A percentile compares a stretch with the other conserved stretches of the same genome.
phyloP scores from a whole-genome alignment of 805 yeast genomes.

The Ogataea pini region DNA sequence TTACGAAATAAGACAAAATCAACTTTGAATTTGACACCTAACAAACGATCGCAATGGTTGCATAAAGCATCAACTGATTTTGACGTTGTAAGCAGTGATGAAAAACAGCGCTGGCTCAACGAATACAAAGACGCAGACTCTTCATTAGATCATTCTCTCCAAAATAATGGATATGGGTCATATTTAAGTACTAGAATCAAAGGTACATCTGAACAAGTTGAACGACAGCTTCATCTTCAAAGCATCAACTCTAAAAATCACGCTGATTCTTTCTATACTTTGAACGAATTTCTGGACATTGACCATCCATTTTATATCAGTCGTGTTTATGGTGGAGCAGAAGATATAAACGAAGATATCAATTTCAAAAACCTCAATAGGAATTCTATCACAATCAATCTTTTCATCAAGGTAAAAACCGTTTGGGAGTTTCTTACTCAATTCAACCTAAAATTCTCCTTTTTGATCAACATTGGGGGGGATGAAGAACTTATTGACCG shows the following conservation, averaged over 20 bases:
- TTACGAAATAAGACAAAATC: constrained; percentile 15
- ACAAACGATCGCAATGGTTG: background rate
- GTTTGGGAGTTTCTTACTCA: constrained; percentile 31
- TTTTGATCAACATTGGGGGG: constrained; percentile 36
- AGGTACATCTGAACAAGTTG: constrained; percentile 23
- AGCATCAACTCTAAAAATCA: constrained; percentile 30
- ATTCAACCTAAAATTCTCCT: constrained; percentile 32
- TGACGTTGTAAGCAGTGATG: constrained; percentile 3
- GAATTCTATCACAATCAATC: constrained; percentile 28
- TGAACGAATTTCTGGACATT: constrained; percentile 31
- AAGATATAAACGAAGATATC: constrained; percentile 30
- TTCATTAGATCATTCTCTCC: background rate
- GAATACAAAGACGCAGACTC: background rate
- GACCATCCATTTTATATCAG: constrained; percentile 38
- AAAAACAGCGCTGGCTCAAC: constrained; percentile 1
- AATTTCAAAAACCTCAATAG: constrained; percentile 19
- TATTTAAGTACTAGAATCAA: constrained; percentile 3
- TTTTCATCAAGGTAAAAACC: constrained; percentile 19
- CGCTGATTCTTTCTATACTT: constrained; percentile 38
- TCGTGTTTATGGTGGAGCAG: constrained; percentile 31
- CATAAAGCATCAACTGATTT: constrained; percentile 6
- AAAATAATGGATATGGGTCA: background rate
- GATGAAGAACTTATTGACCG: constrained; percentile 23
- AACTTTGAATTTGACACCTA: constrained; percentile 7
- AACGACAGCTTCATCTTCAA: constrained; percentile 33